A percentile compares a stretch with the other conserved stretches of the same genome.
These are phyloP conservation scores for Dendryphion nanum DNA, from an alignment of 2,329 filamentous ascomycete species.

Conservation along the genomic window DNA sequence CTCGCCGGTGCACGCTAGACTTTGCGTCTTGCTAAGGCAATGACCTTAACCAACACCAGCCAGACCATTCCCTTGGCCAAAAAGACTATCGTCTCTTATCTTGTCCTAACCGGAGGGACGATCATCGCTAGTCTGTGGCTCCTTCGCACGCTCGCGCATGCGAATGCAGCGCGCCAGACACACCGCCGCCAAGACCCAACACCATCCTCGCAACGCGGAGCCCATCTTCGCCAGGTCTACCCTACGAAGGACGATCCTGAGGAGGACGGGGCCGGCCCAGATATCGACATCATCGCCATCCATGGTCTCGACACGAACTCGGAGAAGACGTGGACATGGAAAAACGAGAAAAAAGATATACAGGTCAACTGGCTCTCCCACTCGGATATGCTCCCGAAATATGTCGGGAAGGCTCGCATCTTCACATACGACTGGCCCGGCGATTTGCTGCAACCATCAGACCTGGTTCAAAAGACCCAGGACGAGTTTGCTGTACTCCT, in stretches of 20 bases:
- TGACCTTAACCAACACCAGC: background rate
- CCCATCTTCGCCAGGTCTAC: slow-evolving; percentile 1
- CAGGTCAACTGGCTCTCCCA: slow-evolving; percentile 1
- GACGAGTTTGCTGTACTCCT: background rate
- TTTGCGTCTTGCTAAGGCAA: background rate
- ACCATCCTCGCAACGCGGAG: background rate
- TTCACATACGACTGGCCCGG: background rate
- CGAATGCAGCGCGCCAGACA: background rate
- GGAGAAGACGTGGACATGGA: background rate
- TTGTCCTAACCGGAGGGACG: background rate
- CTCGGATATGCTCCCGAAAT: background rate
- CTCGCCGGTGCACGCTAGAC: background rate
- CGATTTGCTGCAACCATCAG: background rate
- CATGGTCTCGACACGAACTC: slow-evolving; percentile 1
- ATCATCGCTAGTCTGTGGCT: background rate
- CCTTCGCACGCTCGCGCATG: background rate
- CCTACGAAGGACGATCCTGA: background rate
- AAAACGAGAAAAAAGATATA: background rate
- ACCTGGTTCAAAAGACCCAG: background rate
- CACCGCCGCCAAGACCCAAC: background rate
- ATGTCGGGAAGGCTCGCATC: background rate
- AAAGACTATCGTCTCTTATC: background rate
- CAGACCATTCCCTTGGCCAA: slow-evolving; percentile 1
- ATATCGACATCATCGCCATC: slow-evolving; percentile 2
- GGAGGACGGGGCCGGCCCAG: slow-evolving; percentile 1